A percentile compares a stretch with the other conserved stretches of the same genome.
Evolutionary conservation across 1,139 yeast species (phyloP).

Genomic region (Scheffersomyces insectosa): DNA sequence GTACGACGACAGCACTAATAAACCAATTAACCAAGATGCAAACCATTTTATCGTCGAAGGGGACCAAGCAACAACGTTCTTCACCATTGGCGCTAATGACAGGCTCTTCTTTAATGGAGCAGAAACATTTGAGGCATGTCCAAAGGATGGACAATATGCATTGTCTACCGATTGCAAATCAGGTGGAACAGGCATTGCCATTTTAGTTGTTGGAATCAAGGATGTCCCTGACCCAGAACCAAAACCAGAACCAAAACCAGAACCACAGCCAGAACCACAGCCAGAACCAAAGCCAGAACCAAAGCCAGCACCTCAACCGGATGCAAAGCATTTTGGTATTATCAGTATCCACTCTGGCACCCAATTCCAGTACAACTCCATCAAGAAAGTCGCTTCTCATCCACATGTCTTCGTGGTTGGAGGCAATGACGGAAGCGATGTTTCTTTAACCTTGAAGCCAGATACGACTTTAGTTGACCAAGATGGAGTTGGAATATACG

Average conservation of each 20-base stretch:
- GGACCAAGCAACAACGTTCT: conserved; percentile 17
- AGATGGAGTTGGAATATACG: conserved; percentile 25
- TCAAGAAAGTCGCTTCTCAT: conserved; percentile 29
- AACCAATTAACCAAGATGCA: conserved; percentile 14
- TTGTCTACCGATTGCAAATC: conserved; percentile 10
- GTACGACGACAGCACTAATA: conserved; percentile 18
- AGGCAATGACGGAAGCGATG: conserved; percentile 26
- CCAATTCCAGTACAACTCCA: conserved; percentile 19
- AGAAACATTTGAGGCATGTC: conserved; percentile 20
- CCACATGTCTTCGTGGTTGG: conserved; percentile 34
- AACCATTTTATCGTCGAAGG: conserved; percentile 12
- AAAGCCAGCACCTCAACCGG: conserved; percentile 1
- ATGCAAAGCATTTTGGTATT: conserved; percentile 12
- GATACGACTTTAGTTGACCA: conserved; percentile 31
- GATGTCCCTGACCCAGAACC: background rate
- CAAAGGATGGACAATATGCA: conserved; percentile 14
- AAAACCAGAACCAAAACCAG: background rate
- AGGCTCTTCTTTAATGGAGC: conserved; percentile 14
- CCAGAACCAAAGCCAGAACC: background rate
- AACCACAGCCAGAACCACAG: background rate
- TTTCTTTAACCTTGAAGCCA: conserved; percentile 21
- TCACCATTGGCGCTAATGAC: conserved; percentile 13
- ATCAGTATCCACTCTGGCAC: conserved; percentile 23
- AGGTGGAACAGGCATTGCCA: conserved; percentile 13
- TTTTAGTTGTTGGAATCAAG: conserved; percentile 6